A percentile compares a stretch with the other conserved stretches of the same genome.
These are phyloP conservation scores for Hanseniaspora valbyensis DNA, from an alignment of 805 yeast genomes.

Conservation along the genomic window DNA sequence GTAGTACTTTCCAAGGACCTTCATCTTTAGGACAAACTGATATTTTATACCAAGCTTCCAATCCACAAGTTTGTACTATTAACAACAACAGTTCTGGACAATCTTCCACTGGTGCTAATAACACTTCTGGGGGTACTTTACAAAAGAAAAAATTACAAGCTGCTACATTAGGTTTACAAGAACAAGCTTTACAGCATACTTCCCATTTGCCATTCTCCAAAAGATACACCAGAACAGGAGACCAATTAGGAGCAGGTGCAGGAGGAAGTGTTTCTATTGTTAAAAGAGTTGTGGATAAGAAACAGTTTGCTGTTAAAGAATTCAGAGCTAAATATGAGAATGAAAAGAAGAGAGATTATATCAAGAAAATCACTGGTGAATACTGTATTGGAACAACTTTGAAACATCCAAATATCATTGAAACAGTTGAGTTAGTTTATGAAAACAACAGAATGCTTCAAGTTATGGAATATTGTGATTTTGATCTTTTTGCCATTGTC, in stretches of 20 bases:
- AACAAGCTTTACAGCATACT: slow-evolving; percentile 10
- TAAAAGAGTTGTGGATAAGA: slow-evolving; percentile 51
- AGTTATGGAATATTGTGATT: slow-evolving; percentile 91
- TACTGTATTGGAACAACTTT: slow-evolving; percentile 87
- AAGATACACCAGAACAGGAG: slow-evolving; percentile 72
- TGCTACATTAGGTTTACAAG: slow-evolving; percentile 2
- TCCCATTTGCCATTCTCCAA: slow-evolving; percentile 49
- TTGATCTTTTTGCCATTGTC: slow-evolving; percentile 84
- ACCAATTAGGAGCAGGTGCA: slow-evolving; percentile 86
- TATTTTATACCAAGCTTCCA: slow-evolving; percentile 15
- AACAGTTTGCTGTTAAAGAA: slow-evolving; percentile 84
- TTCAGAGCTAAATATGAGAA: slow-evolving; percentile 64
- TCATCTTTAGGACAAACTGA: slow-evolving; percentile 16
- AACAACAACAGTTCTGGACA: background rate
- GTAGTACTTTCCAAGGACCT: slow-evolving; percentile 16
- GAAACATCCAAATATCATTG: slow-evolving; percentile 80
- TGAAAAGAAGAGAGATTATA: slow-evolving; percentile 75
- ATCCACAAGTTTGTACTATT: background rate
- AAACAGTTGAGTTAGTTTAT: slow-evolving; percentile 81
- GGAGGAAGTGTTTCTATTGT: slow-evolving; percentile 82
- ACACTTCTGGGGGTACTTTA: no score
- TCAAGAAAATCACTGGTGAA: slow-evolving; percentile 86
- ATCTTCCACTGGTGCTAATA: background rate
- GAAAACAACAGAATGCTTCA: slow-evolving; percentile 79
- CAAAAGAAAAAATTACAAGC: background rate